Percentiles rank a stretch among this genome's conserved stretches.
phyloP scores from a whole-genome alignment of 441 rosid species.

The Erodium moschatum region DNA sequence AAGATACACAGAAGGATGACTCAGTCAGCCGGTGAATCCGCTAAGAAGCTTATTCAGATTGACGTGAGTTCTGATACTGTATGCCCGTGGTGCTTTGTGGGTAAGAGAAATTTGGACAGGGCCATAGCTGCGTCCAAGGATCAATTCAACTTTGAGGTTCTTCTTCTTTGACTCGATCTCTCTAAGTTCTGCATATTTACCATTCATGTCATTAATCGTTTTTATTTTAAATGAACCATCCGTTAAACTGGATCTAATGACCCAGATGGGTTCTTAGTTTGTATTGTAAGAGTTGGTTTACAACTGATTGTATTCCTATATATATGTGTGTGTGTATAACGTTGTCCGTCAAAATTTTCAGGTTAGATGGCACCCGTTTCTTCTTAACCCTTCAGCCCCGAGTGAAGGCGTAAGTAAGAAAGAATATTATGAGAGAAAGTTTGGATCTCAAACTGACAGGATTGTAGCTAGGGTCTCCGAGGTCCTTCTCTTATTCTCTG shows the following conservation, averaged over 20 bases:
- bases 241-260: too few species aligned
- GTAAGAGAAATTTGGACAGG: slow-evolving; percentile 72
- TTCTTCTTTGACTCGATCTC: slow-evolving; percentile 16
- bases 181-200: neutral
- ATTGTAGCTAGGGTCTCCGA: slow-evolving; percentile 46
- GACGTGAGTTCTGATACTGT: slow-evolving; percentile 75
- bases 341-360: slow-evolving; percentile 22
- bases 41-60: slow-evolving; percentile 48
- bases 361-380: slow-evolving; percentile 64
- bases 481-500: slow-evolving; percentile 32
- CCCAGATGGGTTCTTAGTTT: too few species aligned
- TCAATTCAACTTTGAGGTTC: slow-evolving; percentile 57
- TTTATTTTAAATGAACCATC: too few species aligned
- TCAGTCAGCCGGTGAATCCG: slow-evolving; percentile 30
- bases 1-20: slow-evolving; percentile 30
- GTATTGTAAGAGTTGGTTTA: too few species aligned
- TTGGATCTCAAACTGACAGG: slow-evolving; percentile 47
- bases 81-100: slow-evolving; percentile 84
- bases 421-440: slow-evolving; percentile 49
- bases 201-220: neutral
- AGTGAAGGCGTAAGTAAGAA: slow-evolving; percentile 68
- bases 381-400: slow-evolving; percentile 62
- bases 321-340: neutral
- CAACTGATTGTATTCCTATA: too few species aligned
- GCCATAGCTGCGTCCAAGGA: slow-evolving; percentile 60